These are phyloP conservation scores for Fusarium sp. DNA, from an alignment of 2,329 filamentous ascomycete genomes.

Conservation along the genomic window DNA sequence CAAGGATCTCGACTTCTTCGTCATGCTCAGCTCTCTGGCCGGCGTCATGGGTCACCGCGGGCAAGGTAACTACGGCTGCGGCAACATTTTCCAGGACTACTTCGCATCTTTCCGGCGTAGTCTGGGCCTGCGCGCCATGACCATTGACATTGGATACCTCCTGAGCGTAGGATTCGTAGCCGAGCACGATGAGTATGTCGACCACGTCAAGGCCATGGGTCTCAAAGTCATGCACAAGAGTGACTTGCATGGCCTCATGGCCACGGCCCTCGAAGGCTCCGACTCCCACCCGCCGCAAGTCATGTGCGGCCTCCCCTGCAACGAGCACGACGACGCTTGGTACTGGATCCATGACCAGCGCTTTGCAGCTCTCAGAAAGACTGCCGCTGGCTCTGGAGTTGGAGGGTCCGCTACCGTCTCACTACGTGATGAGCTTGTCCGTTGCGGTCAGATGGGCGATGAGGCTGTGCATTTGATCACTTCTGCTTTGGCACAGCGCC, in stretches of 20 bases:
- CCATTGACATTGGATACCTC: background rate
- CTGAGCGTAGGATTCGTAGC: background rate
- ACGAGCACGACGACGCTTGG: background rate
- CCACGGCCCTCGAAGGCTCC: background rate
- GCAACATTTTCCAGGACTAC: conserved; percentile 1
- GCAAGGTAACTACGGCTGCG: background rate
- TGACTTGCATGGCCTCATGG: background rate
- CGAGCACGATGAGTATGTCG: background rate
- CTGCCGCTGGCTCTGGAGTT: background rate
- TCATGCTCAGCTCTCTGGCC: conserved; percentile 1
- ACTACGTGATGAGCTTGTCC: background rate
- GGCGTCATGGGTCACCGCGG: conserved; percentile 1
- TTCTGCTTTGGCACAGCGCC: background rate
- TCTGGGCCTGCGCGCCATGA: background rate
- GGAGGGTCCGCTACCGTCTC: background rate
- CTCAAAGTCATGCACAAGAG: background rate
- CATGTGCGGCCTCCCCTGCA: background rate
- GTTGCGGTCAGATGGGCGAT: background rate
- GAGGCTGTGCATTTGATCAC: background rate
- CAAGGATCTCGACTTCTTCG: background rate
- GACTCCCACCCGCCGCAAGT: background rate
- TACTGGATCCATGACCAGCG: background rate
- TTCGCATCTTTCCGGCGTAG: background rate
- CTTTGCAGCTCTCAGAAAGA: background rate
- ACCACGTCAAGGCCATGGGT: background rate